phyloP scores from a whole-genome alignment of 2,329 filamentous ascomycete species.

The Ophiosphaerella narmari region DNA sequence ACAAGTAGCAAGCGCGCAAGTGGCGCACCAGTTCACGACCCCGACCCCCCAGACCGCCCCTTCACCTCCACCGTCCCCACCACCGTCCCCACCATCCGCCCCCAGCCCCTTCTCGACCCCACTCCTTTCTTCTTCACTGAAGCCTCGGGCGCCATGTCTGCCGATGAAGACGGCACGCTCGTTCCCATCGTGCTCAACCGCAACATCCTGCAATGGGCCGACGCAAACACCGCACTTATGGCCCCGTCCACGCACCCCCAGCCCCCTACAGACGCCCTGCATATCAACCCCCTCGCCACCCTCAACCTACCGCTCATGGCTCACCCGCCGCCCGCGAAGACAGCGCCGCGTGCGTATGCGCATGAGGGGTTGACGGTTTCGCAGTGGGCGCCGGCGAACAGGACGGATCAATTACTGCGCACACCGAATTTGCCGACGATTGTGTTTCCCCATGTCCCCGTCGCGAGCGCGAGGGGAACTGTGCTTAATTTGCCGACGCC shows the following conservation, averaged over 20 bases:
- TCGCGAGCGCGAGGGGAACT: constrained; percentile 27
- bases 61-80: neutral
- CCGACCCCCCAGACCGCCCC: neutral
- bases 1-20: neutral
- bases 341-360: constrained; percentile 8
- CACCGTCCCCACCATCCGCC: neutral
- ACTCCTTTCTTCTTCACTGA: constrained; percentile 19
- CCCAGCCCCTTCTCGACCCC: neutral
- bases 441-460: constrained; percentile 37
- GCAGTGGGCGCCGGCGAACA: too few relatives aligned
- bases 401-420: constrained; percentile 11
- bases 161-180: constrained; percentile 27
- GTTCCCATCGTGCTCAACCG: constrained; percentile 43
- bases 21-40: neutral
- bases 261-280: constrained; percentile 22
- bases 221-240: constrained; percentile 26
- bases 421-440: constrained; percentile 39
- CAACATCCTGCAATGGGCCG: constrained; percentile 47
- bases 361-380: neutral
- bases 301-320: constrained; percentile 27
- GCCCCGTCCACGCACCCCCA: neutral
- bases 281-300: constrained; percentile 38
- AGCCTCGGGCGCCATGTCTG: constrained; percentile 16
- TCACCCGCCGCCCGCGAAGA: neutral
- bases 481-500: constrained; percentile 40